Conservation (phyloP, 768 basidiomycete species). For the Rhodotorula graminis region DNA sequence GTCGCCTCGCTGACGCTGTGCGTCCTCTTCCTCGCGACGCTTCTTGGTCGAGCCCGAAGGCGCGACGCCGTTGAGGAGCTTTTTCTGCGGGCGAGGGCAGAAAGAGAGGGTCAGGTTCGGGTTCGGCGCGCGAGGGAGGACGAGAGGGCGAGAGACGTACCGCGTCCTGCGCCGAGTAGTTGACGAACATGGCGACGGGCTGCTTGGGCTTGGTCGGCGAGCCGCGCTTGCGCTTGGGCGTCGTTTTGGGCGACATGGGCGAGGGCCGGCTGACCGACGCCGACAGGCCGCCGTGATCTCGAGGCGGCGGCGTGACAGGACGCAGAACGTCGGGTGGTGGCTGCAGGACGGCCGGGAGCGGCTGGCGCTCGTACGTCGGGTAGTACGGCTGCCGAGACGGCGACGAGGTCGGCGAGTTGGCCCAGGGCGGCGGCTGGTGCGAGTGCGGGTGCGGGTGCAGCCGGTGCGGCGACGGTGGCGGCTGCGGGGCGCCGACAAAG, state of each 20-base stretch:
- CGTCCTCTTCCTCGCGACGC: conserved; percentile 39
- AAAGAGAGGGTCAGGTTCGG: not conserved
- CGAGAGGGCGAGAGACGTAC: conserved; percentile 5
- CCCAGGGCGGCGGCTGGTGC: not conserved
- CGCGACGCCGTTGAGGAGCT: conserved; percentile 41
- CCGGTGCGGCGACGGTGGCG: not conserved
- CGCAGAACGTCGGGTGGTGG: not conserved
- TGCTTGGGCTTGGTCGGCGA: conserved; percentile 5
- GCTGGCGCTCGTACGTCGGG: not conserved
- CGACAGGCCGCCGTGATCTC: not conserved
- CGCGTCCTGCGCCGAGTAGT: conserved; percentile 31
- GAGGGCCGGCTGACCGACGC: not conserved
- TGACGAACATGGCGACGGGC: conserved; percentile 29
- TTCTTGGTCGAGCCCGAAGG: conserved; percentile 41
- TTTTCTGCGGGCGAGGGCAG: conserved; percentile 20
- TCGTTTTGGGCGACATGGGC: not conserved
- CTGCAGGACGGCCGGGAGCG: conserved; percentile 1
- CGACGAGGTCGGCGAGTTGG: not conserved
- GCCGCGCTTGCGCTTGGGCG: conserved; percentile 13
- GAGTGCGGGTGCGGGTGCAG: not conserved
- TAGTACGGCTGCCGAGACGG: not conserved
- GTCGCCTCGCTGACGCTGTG: too few relatives aligned
- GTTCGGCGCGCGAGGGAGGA: not conserved
- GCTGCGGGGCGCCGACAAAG: too few relatives aligned
- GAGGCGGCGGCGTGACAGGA: not conserved